Evolutionary conservation across 73 alveolate species (phyloP), one percentile per base, ranked within the genome.

Genomic region (Paramecium sonneborni): DNA sequence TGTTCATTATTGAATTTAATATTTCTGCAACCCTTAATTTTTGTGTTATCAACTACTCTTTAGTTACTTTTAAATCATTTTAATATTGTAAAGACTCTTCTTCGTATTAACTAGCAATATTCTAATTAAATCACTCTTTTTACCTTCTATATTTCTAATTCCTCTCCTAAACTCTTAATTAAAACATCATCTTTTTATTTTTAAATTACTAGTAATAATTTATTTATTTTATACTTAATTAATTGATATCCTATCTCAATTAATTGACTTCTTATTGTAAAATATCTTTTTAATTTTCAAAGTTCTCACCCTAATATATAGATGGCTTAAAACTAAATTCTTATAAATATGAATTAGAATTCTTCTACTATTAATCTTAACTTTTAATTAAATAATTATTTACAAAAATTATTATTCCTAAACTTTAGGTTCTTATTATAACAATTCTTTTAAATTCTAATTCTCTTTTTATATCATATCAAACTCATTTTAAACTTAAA

Each of bases 311-410:
- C 23, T 52, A n/a, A 52, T 15, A n/a, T 30, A 52, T 18, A 15
- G 68, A 30, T 62, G 84, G 48, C 44, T 62, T 62, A 62, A 62
- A 62, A 62, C 84, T 62, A 62, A 32, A 62, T 23, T 32, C 84
- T 62, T 62, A 14, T 4, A 10, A 62, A 32, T 26, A 15, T 26
- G 38, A 30, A 12, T 14, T 21, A 62, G 48, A 26, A 30, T 52
- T 52, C 68, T 52, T 52, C 18, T 1, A 52, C 32, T 52, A 5
- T 6, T 48, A 48, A 8, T 52, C 68, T 18, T 52, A 52, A n/a
- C 68, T 52, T 52, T n/a, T 52, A 15, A 52, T 52, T 52, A 52
- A 3, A n/a, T n/a, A 52, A 52, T 52, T 52, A 52, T 18, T 52
- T 52, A 52, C 68, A n/a, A 18, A 52, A 4, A 52, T 2, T 52